A percentile compares a stretch with the other conserved stretches of the same genome.
Evolutionary conservation across 305 asterid species (phyloP).

Genomic region (Fraxinus floribunda): DNA sequence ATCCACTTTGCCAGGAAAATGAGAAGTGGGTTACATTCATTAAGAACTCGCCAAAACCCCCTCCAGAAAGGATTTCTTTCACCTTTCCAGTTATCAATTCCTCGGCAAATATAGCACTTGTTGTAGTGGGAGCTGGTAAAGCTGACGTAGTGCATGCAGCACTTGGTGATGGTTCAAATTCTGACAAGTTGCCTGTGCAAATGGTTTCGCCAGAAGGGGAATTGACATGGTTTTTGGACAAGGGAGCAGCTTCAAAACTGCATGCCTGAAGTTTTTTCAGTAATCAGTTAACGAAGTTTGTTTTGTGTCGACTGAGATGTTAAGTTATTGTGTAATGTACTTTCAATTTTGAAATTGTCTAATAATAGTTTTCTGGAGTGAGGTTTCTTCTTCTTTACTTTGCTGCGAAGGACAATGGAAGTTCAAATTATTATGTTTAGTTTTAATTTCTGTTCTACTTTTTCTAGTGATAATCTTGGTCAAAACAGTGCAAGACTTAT

Average conservation of each 20-base stretch:
- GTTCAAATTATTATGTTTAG: not conserved
- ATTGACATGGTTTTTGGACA: constrained; percentile 71
- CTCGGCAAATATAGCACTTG: constrained; percentile 43
- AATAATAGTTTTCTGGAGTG: not conserved
- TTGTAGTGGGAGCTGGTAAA: constrained; percentile 36
- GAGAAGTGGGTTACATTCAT: constrained; percentile 55
- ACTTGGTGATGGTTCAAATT: constrained; percentile 26
- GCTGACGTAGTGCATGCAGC: constrained; percentile 34
- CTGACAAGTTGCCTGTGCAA: constrained; percentile 49
- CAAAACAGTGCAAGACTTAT: not conserved
- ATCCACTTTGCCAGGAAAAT: constrained; percentile 39
- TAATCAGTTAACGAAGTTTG: constrained; percentile 1
- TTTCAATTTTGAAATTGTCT: not conserved
- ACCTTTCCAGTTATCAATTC: constrained; percentile 56
- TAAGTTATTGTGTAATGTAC: not conserved
- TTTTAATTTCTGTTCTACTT: not conserved
- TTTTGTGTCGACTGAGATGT: not conserved
- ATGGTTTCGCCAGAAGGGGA: constrained; percentile 58
- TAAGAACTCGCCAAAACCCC: constrained; percentile 52
- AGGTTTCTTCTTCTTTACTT: not conserved
- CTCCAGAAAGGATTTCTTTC: constrained; percentile 47
- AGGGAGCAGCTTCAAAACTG: constrained; percentile 72
- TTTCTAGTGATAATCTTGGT: not conserved
- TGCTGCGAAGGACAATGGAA: not conserved
- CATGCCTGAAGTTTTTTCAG: not conserved